A percentile compares a stretch with the other conserved stretches of the same genome.
phyloP scores from a whole-genome alignment of 352 stramenopile species.

The Detonula confervacea region DNA sequence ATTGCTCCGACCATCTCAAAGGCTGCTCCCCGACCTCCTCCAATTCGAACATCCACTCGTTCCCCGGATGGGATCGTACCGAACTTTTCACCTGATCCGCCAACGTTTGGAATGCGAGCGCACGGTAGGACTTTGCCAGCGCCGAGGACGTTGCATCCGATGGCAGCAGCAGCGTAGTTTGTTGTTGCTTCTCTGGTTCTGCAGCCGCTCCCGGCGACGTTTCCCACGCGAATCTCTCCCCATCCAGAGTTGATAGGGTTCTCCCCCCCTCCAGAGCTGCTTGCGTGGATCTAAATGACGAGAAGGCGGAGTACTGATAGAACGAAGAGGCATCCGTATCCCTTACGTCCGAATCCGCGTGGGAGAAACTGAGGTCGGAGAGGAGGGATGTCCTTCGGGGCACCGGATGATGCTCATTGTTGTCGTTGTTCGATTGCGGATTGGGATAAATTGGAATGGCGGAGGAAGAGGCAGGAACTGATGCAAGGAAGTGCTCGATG shows the following conservation, averaged over 20 bases:
- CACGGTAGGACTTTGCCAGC: slow-evolving; percentile 64
- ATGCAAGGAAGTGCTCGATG: slow-evolving; percentile 51
- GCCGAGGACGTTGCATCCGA: slow-evolving; percentile 62
- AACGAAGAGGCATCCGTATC: not conserved
- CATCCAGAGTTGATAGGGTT: not conserved
- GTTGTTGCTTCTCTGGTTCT: not conserved
- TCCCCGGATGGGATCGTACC: slow-evolving; percentile 57
- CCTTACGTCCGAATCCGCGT: not conserved
- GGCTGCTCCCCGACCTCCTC: not conserved
- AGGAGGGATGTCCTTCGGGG: slow-evolving; percentile 32
- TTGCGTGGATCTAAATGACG: not conserved
- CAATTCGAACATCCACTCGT: slow-evolving; percentile 68
- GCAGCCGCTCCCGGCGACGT: not conserved
- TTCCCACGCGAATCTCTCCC: not conserved
- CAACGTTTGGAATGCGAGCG: slow-evolving; percentile 69
- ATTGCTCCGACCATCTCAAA: slow-evolving; percentile 13
- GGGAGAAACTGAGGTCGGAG: slow-evolving; percentile 24
- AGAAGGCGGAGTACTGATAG: not conserved
- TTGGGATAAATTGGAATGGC: not conserved
- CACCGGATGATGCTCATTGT: slow-evolving; percentile 1
- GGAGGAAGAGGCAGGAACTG: slow-evolving; percentile 12
- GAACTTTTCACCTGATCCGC: slow-evolving; percentile 64
- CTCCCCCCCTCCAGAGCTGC: not conserved
- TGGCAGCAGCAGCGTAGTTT: slow-evolving; percentile 49
- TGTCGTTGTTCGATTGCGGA: slow-evolving; percentile 3